Percentiles rank a stretch among this genome's conserved stretches.
Evolutionary conservation across 495 filamentous ascomycete species (phyloP).

Genomic region (Tuber borchii): DNA sequence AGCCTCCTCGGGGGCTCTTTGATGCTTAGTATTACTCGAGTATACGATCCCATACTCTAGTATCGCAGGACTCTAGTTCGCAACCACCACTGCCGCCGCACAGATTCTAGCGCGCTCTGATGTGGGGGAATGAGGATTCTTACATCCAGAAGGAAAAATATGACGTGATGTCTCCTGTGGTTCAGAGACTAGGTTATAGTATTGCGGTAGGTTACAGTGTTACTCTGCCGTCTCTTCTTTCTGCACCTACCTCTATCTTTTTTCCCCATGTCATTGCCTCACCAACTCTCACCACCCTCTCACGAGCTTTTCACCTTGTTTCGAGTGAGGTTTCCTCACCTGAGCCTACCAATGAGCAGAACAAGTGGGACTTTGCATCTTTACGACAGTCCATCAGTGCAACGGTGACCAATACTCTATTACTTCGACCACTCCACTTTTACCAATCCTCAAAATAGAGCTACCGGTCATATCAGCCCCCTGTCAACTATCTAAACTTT

Average conservation of each 20-base stretch:
- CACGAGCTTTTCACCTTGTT: background rate
- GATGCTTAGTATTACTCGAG: background rate
- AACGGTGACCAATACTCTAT: background rate
- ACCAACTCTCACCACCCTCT: slow-evolving; percentile 2
- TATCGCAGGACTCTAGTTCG: background rate
- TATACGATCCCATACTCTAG: background rate
- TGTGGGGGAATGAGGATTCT: background rate
- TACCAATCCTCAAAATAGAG: slow-evolving; percentile 3
- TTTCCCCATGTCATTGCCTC: background rate
- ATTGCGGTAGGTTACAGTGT: background rate
- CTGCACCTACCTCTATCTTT: background rate
- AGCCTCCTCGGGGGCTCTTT: background rate
- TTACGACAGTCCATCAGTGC: background rate
- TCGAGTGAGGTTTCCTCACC: background rate
- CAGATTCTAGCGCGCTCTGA: background rate
- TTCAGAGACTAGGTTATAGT: background rate
- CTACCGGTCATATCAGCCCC: background rate
- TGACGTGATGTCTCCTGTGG: background rate
- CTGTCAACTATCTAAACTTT: background rate
- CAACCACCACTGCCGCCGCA: background rate
- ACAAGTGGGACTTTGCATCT: slow-evolving; percentile 1
- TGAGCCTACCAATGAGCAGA: background rate
- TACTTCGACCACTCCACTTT: background rate
- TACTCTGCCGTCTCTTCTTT: background rate
- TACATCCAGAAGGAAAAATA: background rate